Evolutionary conservation across 2,329 filamentous ascomycete genomes (phyloP).

Genomic region (Lachnellula subtilissima): DNA sequence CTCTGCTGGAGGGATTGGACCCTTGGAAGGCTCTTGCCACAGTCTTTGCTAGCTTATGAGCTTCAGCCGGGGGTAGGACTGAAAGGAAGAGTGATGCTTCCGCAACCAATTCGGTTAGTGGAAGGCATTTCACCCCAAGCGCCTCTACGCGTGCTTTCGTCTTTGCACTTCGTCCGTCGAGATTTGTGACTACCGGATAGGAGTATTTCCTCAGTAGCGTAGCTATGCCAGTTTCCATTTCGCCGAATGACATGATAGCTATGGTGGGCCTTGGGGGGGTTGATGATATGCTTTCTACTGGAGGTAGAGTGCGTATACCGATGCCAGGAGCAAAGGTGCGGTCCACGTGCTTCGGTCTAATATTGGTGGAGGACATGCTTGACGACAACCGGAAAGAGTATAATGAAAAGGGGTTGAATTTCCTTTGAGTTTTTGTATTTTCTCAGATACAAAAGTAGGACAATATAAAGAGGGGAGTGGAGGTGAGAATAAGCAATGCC

Average conservation of each 20-base stretch:
- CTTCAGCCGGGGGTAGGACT: constrained; percentile 61
- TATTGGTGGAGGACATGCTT: neutral
- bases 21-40: constrained; percentile 34
- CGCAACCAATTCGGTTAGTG: constrained; percentile 39
- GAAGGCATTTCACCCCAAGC: constrained; percentile 43
- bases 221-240: constrained; percentile 57
- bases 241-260: constrained; percentile 55
- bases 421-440: too few relatives aligned
- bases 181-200: constrained; percentile 51
- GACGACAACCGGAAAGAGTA: neutral
- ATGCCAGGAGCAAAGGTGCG: neutral
- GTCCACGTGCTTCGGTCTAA: neutral
- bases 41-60: constrained; percentile 51
- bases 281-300: neutral
- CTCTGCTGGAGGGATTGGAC: constrained; percentile 36
- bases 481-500: too few relatives aligned
- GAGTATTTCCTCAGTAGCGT: constrained; percentile 46
- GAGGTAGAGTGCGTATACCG: neutral
- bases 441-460: too few relatives aligned
- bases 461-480: too few relatives aligned
- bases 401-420: too few relatives aligned
- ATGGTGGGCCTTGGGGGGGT: constrained; percentile 27
- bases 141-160: constrained; percentile 3
- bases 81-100: constrained; percentile 55
- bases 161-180: constrained; percentile 40